Percentiles rank a stretch among this genome's conserved stretches.
These are phyloP conservation scores for Alloteropsis semialata DNA, from an alignment of 176 grass and related monocot species.

Conservation along the genomic window DNA sequence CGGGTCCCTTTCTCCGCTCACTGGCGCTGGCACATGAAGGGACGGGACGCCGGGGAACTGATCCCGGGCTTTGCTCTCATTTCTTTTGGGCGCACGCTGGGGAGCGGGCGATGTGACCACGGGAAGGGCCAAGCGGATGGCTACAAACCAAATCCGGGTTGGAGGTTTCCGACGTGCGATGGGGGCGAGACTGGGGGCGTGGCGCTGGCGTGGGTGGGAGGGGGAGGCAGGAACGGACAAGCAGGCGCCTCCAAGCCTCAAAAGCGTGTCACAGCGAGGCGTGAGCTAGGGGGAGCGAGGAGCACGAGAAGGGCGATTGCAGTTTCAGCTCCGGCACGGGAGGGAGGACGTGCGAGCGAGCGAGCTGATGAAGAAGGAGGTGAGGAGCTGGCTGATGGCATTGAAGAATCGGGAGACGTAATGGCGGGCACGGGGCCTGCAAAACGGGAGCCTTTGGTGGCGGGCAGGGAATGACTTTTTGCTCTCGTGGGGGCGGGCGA, in stretches of 20 bases:
- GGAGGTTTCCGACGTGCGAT: constrained; percentile 28
- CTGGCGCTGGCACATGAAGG: constrained; percentile 22
- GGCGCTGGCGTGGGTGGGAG: background rate
- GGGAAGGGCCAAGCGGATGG: constrained; percentile 24
- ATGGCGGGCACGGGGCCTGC: constrained; percentile 33
- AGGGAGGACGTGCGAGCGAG: background rate
- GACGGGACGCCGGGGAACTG: constrained; percentile 13
- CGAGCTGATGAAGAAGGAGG: background rate
- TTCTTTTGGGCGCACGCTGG: background rate
- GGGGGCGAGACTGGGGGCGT: background rate
- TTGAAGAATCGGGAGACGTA: constrained; percentile 3
- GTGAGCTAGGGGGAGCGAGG: background rate
- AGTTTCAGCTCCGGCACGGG: no score
- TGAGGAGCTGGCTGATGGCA: no score
- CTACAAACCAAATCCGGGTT: constrained; percentile 23
- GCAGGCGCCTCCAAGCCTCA: constrained; percentile 35
- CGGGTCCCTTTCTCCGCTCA: background rate
- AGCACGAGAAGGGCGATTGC: constrained; percentile 8
- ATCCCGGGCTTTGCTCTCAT: background rate
- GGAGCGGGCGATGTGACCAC: constrained; percentile 5
- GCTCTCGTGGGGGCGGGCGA: background rate
- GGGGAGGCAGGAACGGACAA: constrained; percentile 32
- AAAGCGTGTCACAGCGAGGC: background rate
- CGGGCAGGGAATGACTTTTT: background rate
- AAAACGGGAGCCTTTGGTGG: constrained; percentile 7